phyloP scores from a whole-genome alignment of 257 asterid genomes.

The Solanum raphanifolium region DNA sequence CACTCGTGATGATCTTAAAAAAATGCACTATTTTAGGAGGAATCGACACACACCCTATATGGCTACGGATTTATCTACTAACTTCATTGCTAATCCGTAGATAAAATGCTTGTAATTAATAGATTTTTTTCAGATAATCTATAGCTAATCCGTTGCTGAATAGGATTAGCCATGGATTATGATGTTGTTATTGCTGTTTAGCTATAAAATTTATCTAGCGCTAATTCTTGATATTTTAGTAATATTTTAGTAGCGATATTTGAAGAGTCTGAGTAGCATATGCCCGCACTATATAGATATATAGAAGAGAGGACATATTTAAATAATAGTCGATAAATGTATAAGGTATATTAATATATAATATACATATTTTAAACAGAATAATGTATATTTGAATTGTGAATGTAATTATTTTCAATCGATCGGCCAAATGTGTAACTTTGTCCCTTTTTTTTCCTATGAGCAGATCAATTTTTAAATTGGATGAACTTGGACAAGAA shows the following conservation, averaged over 20 bases:
- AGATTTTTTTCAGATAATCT: background rate
- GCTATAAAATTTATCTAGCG: background rate
- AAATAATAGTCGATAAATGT: no score
- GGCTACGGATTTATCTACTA: background rate
- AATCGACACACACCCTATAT: background rate
- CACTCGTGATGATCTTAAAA: background rate
- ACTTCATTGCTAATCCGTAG: background rate
- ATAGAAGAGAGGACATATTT: no score
- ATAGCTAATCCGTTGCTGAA: background rate
- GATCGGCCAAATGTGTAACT: background rate
- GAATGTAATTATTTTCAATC: background rate
- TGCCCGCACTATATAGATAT: background rate
- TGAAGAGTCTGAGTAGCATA: background rate
- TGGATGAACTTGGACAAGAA: conserved; percentile 63
- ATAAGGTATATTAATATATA: background rate
- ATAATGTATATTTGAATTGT: background rate
- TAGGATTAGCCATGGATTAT: background rate
- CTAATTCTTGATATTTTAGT: background rate
- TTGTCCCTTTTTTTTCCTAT: background rate
- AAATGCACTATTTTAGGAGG: background rate
- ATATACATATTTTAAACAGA: background rate
- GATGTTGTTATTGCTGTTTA: rapidly evolving
- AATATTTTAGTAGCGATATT: background rate
- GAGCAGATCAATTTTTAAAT: conserved; percentile 41
- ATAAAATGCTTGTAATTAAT: background rate